Conservation (phyloP, 1,284 basidiomycete genomes). For the Pseudozyma sp. region DNA sequence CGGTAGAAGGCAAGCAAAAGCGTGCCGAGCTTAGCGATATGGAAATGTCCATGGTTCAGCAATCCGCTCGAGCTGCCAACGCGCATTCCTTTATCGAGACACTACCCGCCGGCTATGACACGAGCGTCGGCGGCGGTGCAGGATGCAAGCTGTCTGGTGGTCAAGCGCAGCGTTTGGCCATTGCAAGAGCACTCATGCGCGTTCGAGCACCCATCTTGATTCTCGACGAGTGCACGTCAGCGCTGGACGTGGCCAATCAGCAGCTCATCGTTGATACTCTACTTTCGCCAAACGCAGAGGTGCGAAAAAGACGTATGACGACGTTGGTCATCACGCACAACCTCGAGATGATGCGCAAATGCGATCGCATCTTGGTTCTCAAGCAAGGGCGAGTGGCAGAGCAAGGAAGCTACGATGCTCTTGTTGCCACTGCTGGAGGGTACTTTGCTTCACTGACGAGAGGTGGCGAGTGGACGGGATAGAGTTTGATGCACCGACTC, state of each 20-base stretch:
- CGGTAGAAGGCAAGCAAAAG: not conserved
- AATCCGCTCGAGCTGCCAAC: conserved; percentile 80
- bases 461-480: conserved; percentile 83
- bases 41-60: conserved; percentile 73
- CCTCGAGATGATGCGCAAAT: conserved; percentile 87
- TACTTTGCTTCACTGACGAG: conserved; percentile 84
- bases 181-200: conserved; percentile 86
- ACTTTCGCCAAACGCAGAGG: conserved; percentile 45
- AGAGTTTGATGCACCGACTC: not conserved
- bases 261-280: conserved; percentile 79
- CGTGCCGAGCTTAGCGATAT: not conserved
- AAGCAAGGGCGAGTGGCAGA: conserved; percentile 82
- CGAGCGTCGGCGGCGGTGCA: conserved; percentile 87
- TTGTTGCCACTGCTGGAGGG: conserved; percentile 77
- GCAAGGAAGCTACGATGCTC: conserved; percentile 79
- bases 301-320: conserved; percentile 72
- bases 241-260: conserved; percentile 75
- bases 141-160: conserved; percentile 85
- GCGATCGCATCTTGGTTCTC: conserved; percentile 87
- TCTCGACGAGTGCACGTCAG: conserved; percentile 92
- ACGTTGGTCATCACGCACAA: conserved; percentile 95
- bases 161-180: conserved; percentile 90
- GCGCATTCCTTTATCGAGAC: conserved; percentile 86
- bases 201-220: conserved; percentile 80
- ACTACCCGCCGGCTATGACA: conserved; percentile 86